phyloP scores from a whole-genome alignment of 768 basidiomycete species.

The Clavulina sp. region DNA sequence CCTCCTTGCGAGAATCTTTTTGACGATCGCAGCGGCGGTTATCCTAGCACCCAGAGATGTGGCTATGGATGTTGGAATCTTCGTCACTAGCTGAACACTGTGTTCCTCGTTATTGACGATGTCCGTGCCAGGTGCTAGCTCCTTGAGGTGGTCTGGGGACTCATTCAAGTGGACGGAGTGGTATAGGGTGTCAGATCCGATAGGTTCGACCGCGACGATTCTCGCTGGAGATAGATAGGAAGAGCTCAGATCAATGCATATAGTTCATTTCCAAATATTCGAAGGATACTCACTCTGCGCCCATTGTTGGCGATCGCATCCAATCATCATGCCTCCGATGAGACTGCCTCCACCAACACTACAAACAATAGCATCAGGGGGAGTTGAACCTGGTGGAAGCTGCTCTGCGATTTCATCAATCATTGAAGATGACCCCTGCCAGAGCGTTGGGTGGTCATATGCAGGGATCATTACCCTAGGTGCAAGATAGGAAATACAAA shows the following conservation, averaged over 20 bases:
- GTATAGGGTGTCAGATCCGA: conserved; percentile 31
- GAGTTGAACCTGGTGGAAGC: conserved; percentile 23
- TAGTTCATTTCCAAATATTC: no score
- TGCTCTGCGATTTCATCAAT: conserved; percentile 45
- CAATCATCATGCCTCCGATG: conserved; percentile 48
- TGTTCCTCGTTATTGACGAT: no score
- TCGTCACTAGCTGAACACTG: no score
- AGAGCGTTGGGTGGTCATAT: conserved; percentile 49
- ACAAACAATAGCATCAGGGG: conserved; percentile 56
- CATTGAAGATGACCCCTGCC: conserved; percentile 68
- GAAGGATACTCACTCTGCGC: conserved; percentile 35
- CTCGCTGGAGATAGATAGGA: conserved; percentile 17
- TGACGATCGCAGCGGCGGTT: conserved; percentile 42
- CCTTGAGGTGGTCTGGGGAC: background rate
- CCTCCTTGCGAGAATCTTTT: conserved; percentile 40
- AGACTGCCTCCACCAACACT: conserved; percentile 63
- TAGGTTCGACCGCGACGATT: conserved; percentile 49
- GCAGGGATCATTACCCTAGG: conserved; percentile 51
- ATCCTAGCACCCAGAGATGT: conserved; percentile 56
- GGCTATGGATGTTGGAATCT: conserved; percentile 50
- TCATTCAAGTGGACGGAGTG: background rate
- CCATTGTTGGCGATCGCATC: conserved; percentile 48
- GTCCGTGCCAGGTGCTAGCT: no score
- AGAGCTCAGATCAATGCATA: background rate
- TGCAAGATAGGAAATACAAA: background rate